A percentile compares a stretch with the other conserved stretches of the same genome.
Conservation (phyloP, 2,329 filamentous ascomycete species). For the Aspergillus viridinutans region DNA sequence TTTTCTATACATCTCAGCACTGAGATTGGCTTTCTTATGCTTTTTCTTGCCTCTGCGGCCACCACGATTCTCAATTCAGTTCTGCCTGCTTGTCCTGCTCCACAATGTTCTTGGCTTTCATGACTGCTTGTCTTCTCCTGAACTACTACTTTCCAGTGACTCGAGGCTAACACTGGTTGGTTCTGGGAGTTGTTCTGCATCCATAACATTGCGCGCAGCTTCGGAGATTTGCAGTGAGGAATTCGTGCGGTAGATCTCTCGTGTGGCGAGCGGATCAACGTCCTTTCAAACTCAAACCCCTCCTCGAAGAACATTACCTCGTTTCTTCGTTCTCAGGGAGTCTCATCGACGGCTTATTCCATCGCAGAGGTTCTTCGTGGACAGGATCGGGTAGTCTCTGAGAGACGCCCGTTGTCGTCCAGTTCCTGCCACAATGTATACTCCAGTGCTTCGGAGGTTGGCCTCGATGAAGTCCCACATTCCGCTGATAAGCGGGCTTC, state of each 20-base stretch:
- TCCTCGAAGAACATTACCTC: not conserved
- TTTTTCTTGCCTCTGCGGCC: not conserved
- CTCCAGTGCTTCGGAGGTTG: conserved; percentile 18
- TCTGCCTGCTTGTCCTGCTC: not conserved
- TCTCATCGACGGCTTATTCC: not conserved
- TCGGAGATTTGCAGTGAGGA: not conserved
- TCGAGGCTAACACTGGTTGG: conserved; percentile 1
- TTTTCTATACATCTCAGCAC: not conserved
- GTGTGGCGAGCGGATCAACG: not conserved
- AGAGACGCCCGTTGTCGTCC: conserved; percentile 1
- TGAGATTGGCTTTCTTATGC: not conserved
- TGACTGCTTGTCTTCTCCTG: not conserved
- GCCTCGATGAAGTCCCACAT: conserved; percentile 29
- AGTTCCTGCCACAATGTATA: conserved; percentile 24
- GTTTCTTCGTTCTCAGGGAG: not conserved
- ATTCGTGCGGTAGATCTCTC: not conserved
- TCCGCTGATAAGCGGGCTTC: conserved; percentile 34
- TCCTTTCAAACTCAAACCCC: not conserved
- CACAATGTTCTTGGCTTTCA: conserved; percentile 1
- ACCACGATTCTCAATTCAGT: not conserved
- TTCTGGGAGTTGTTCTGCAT: not conserved
- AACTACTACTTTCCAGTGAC: conserved; percentile 1
- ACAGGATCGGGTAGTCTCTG: not conserved
- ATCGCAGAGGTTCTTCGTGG: not conserved
- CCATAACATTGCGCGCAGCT: not conserved